Evolutionary conservation across 768 basidiomycete species (phyloP).

Genomic region (Termitomyces sp.): DNA sequence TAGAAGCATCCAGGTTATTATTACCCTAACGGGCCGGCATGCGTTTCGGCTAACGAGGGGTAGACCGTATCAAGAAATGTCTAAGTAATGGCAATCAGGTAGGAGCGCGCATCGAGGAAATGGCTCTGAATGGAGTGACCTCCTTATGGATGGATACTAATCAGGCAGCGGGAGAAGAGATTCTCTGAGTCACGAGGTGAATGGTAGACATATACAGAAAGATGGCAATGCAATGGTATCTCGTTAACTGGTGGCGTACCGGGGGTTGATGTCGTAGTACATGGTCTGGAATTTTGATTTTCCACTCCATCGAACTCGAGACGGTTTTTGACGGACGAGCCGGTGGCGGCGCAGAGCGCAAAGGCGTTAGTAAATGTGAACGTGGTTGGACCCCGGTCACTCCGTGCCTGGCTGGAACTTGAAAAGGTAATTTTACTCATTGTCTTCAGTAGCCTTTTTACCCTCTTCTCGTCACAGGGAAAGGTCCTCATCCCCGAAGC

Average conservation of each 20-base stretch:
- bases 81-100: conserved; percentile 7
- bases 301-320: background rate
- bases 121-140: background rate
- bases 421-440: conserved; percentile 8
- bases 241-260: background rate
- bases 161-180: conserved; percentile 13
- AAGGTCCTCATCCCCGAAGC: conserved; percentile 4
- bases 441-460: conserved; percentile 10
- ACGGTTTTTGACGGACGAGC: conserved; percentile 15
- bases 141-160: conserved; percentile 6
- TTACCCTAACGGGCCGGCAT: background rate
- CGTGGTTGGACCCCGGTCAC: conserved; percentile 14
- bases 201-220: background rate
- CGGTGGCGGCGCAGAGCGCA: conserved; percentile 12
- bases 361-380: conserved; percentile 12
- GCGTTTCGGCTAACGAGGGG: background rate
- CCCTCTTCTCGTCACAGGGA: conserved; percentile 9
- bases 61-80: background rate
- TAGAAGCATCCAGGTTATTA: too few species aligned
- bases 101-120: conserved; percentile 8
- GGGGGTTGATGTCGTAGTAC: conserved; percentile 2
- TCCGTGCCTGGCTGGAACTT: conserved; percentile 5
- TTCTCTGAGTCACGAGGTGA: conserved; percentile 5
- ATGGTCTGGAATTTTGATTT: background rate
- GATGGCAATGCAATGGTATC: background rate